phyloP scores from a whole-genome alignment of 345 rosid genomes.

The Iberis pinnata region DNA sequence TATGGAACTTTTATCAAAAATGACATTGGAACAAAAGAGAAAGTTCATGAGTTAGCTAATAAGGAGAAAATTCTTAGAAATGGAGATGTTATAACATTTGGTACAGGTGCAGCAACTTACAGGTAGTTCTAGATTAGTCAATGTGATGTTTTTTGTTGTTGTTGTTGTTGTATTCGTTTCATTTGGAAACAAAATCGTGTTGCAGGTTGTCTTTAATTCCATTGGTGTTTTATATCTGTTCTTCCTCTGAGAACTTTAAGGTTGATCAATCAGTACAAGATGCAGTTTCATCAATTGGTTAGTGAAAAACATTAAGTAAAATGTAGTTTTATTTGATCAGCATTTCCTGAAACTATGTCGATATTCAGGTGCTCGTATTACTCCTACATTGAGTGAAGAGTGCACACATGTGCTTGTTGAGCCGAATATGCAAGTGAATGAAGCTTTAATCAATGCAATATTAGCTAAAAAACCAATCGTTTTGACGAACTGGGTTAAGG shows the following conservation, averaged over 20 bases:
- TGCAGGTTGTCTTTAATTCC: conserved; percentile 68
- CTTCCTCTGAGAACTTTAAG: conserved; percentile 36
- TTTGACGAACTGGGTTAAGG: conserved; percentile 62
- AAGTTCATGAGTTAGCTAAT: no score
- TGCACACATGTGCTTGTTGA: conserved; percentile 75
- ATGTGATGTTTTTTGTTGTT: neutral
- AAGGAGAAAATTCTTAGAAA: conserved; percentile 50
- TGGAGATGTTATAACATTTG: conserved; percentile 71
- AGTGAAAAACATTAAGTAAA: conserved; percentile 28
- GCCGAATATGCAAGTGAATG: conserved; percentile 39
- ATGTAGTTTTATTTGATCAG: neutral
- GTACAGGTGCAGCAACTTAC: conserved; percentile 75
- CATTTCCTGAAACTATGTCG: conserved; percentile 13
- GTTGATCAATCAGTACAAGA: conserved; percentile 39
- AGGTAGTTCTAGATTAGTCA: conserved; percentile 38
- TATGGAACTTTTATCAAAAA: conserved; percentile 75
- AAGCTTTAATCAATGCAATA: conserved; percentile 52
- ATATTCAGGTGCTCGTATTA: conserved; percentile 50
- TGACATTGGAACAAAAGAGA: conserved; percentile 27
- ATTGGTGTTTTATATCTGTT: conserved; percentile 41
- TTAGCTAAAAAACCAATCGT: conserved; percentile 53
- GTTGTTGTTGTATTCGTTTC: neutral
- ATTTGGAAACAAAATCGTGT: conserved; percentile 5
- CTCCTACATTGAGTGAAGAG: conserved; percentile 41
- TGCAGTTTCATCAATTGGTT: conserved; percentile 64